A percentile compares a stretch with the other conserved stretches of the same genome.
These are phyloP conservation scores for Syzygium jambos DNA, from an alignment of 345 rosid species.

Conservation along the genomic window DNA sequence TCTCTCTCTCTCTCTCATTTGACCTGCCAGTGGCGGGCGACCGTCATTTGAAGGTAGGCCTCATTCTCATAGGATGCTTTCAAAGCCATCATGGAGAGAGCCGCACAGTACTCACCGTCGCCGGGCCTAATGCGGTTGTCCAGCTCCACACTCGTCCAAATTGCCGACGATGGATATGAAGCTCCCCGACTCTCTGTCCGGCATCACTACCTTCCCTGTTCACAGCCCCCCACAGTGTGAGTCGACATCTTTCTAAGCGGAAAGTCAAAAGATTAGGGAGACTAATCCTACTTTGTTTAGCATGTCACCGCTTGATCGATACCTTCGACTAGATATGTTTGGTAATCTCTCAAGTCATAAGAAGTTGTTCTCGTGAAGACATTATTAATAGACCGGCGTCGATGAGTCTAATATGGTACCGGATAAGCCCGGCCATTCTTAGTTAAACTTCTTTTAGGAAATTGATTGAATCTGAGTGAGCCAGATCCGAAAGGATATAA, in stretches of 20 bases:
- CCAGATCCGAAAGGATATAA: neutral
- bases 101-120: conserved; percentile 34
- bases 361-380: neutral
- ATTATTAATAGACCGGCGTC: neutral
- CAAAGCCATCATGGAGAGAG: conserved; percentile 55
- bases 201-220: conserved; percentile 35
- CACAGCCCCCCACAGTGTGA: neutral
- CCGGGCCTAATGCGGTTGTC: conserved; percentile 28
- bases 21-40: conserved; percentile 52
- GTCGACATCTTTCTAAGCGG: neutral
- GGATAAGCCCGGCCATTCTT: neutral
- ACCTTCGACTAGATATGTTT: neutral
- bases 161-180: conserved; percentile 35
- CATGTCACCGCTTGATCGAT: neutral
- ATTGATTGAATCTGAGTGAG: neutral
- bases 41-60: conserved; percentile 26
- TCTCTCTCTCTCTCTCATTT: neutral
- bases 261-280: neutral
- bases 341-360: neutral
- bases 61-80: conserved; percentile 60
- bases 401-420: neutral
- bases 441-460: neutral
- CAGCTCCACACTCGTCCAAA: conserved; percentile 38
- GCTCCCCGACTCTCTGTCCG: conserved; percentile 28
- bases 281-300: neutral